phyloP scores from a whole-genome alignment of 768 basidiomycete species.

The Tephrocybe sp. region DNA sequence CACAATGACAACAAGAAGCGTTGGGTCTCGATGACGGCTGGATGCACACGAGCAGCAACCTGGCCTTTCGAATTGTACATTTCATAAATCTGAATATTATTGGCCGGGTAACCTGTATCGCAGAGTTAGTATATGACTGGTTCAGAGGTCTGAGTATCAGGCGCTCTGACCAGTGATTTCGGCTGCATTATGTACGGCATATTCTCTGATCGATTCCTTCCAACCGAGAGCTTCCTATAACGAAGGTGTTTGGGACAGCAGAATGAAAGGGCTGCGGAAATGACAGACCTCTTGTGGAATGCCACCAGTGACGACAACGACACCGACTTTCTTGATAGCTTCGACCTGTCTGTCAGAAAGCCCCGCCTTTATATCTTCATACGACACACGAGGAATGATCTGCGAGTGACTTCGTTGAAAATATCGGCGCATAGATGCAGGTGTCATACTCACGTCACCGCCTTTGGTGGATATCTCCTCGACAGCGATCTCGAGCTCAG shows the following conservation, averaged over 20 bases:
- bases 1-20: conserved; percentile 57
- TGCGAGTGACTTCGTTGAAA: conserved; percentile 18
- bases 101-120: conserved; percentile 57
- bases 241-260: not conserved
- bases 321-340: conserved; percentile 50
- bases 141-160: not conserved
- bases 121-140: not conserved
- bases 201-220: conserved; percentile 55
- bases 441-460: conserved; percentile 40
- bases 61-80: conserved; percentile 70
- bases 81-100: conserved; percentile 73
- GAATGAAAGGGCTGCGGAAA: not conserved
- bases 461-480: conserved; percentile 48
- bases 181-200: conserved; percentile 46
- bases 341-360: conserved; percentile 44
- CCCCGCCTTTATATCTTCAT: conserved; percentile 43
- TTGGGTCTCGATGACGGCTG: conserved; percentile 57
- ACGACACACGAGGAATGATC: conserved; percentile 54
- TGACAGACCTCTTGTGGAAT: conserved; percentile 49
- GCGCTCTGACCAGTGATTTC: conserved; percentile 52
- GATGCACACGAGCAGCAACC: conserved; percentile 68
- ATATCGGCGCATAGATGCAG: not conserved
- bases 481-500: conserved; percentile 44
- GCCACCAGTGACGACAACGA: conserved; percentile 56
- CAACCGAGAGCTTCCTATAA: conserved; percentile 57